Base-by-base conservation (phyloP, 352 stramenopile genomes). In the Thalassiosira tumida region DNA sequence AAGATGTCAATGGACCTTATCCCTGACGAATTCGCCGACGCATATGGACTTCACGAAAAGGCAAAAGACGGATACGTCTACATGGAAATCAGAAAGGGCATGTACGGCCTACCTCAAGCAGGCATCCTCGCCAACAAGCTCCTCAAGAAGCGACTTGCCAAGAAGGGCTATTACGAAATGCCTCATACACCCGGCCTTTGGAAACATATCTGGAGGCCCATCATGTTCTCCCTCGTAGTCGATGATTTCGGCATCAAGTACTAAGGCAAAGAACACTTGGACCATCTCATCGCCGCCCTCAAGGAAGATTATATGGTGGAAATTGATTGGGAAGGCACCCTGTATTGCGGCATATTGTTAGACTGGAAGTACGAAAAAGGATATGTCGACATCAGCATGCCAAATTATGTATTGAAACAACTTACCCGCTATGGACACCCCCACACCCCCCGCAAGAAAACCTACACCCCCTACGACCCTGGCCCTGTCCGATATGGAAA, bases 351-450 rank as follows among this genome's bases (percentile, higher is more conserved):
- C 31, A 62, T 95, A 21, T 85, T 33, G 0, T 54, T 95, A 24
- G 43, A 89, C 21, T 94, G 91, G 91, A 59, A 94, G 38, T 95
- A 95, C 50, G 31, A 85, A 13, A 41, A 79, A 1, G 1, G 80
- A 3, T 50, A 79, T 41, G 82, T 83, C 24, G 81, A 88, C 64
- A 40, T 85, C 15, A 93, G 80, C 2, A 93, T 82, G 70, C 74
- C 64, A 43, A 74, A 33, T 26, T 94, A 88, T n/a, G 33, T 85
- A 29, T 6, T 38, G 29, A 81, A 83, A 81, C 59, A 64, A 29
- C 50, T 87, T 24, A 6, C 67, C 38, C 1, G 64, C 50, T 90
- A 84, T 37, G 1, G 43, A 24, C 83, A 93, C 67, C 41, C 1
- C 76, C 65, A 51, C 26, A 40, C 37, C 7, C 5, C n/a, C 10